Evolutionary conservation across 1,284 basidiomycete species (phyloP).

Genomic region (Ganoderma meredithae): DNA sequence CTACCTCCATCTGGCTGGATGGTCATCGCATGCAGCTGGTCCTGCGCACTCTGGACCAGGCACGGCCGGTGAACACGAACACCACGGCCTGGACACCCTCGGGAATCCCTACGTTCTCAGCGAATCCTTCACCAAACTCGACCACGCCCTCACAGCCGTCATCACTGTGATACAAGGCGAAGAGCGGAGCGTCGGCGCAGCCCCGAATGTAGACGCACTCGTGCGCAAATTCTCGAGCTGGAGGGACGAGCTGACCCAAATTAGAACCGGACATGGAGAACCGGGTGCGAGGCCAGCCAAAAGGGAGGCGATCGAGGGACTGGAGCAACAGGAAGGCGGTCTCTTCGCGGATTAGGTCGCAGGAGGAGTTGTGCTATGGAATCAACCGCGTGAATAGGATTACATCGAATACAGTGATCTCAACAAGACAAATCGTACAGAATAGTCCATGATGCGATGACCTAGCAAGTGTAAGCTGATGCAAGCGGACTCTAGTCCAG

Average conservation of each 20-base stretch:
- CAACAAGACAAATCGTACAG: not conserved
- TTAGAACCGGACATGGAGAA: conserved; percentile 24
- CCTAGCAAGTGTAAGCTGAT: not conserved
- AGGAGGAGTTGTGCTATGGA: not conserved
- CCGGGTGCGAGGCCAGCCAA: not conserved
- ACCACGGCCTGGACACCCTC: conserved; percentile 21
- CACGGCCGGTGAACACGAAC: conserved; percentile 34
- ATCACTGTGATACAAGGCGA: conserved; percentile 36
- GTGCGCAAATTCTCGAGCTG: conserved; percentile 38
- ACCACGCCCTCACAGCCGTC: conserved; percentile 34
- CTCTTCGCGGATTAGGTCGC: conserved; percentile 34
- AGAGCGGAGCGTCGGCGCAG: conserved; percentile 33
- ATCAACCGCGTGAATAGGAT: no score
- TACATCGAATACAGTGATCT: not conserved
- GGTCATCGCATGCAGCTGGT: conserved; percentile 30
- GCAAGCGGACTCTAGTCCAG: not conserved
- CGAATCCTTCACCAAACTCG: conserved; percentile 34
- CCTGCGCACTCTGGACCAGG: conserved; percentile 38
- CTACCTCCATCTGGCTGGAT: not conserved
- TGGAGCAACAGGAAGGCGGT: conserved; percentile 34
- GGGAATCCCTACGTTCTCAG: conserved; percentile 39
- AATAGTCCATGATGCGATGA: not conserved
- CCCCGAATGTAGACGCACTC: conserved; percentile 30
- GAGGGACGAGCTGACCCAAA: conserved; percentile 33
- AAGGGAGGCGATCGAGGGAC: not conserved